phyloP scores from a whole-genome alignment of 2,329 filamentous ascomycete genomes.

The Diaporthe caulivora region DNA sequence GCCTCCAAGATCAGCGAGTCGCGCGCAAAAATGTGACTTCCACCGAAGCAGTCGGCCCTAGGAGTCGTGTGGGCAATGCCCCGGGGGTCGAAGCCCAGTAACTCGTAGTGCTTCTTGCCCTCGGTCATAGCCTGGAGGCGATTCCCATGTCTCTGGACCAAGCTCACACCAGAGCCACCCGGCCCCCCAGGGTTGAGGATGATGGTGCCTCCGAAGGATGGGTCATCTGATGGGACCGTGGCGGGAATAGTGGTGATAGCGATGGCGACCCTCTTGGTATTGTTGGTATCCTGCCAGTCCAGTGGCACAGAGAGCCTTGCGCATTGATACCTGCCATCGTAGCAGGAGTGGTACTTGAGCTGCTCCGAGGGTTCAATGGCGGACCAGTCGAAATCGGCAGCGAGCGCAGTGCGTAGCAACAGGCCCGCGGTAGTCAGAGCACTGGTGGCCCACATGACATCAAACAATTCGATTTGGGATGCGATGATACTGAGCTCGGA shows the following conservation, averaged over 20 bases:
- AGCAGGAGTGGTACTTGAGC: conserved; percentile 56
- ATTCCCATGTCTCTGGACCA: conserved; percentile 45
- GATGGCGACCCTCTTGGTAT: conserved; percentile 50
- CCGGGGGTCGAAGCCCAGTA: conserved; percentile 59
- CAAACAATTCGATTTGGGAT: background rate
- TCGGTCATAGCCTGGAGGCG: conserved; percentile 47
- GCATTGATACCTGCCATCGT: conserved; percentile 51
- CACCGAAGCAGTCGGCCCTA: conserved; percentile 53
- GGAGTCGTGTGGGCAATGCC: conserved; percentile 55
- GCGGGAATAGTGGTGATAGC: conserved; percentile 58
- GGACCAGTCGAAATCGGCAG: conserved; percentile 48
- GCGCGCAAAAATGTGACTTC: conserved; percentile 45
- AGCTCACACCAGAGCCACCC: conserved; percentile 54
- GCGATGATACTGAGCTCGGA: background rate
- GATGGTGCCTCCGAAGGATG: conserved; percentile 56
- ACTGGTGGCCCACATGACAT: background rate
- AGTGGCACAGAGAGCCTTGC: conserved; percentile 58
- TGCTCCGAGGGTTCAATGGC: conserved; percentile 49
- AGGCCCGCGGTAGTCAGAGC: conserved; percentile 1
- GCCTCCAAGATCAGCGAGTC: conserved; percentile 47
- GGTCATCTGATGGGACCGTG: conserved; percentile 51
- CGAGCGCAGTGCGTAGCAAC: background rate
- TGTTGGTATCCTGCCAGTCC: conserved; percentile 53
- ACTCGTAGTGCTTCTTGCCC: conserved; percentile 52
- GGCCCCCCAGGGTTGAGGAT: conserved; percentile 61